Evolutionary conservation across 805 yeast genomes (phyloP).

Genomic region (Brettanomyces nanus): DNA sequence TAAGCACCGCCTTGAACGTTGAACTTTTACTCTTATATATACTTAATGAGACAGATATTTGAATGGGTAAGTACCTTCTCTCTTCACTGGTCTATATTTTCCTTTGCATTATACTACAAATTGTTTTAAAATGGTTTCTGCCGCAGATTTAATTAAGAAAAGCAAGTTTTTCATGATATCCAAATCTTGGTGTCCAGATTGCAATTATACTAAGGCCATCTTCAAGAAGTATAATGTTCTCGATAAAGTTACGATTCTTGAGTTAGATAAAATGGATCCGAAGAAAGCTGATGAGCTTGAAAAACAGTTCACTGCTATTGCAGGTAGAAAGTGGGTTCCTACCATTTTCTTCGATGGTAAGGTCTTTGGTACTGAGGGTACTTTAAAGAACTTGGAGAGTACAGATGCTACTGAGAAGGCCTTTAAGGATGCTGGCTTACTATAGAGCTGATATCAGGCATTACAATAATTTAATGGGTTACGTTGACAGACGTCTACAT

Average conservation of each 20-base stretch:
- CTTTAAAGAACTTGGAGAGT: constrained; percentile 32
- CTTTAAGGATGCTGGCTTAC: constrained; percentile 27
- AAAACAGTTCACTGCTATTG: constrained; percentile 44
- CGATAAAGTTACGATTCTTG: constrained; percentile 46
- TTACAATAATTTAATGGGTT: no score
- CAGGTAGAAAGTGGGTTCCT: constrained; percentile 65
- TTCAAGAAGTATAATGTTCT: constrained; percentile 46
- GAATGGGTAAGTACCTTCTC: no score
- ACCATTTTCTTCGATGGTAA: constrained; percentile 54
- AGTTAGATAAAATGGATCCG: constrained; percentile 47
- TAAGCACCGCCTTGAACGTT: no score
- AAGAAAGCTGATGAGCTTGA: constrained; percentile 46
- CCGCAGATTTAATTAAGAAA: constrained; percentile 35
- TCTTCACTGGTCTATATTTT: background rate
- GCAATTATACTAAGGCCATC: constrained; percentile 51
- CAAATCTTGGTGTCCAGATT: constrained; percentile 76
- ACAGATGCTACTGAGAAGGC: constrained; percentile 26
- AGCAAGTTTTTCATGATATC: constrained; percentile 51
- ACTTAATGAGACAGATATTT: no score
- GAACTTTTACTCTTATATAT: no score
- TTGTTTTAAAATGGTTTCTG: constrained; percentile 22
- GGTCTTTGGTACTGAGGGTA: constrained; percentile 49
- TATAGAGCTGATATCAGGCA: constrained; percentile 10
- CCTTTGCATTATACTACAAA: background rate
- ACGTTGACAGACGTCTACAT: no score